Percentiles rank a stretch among this genome's conserved stretches.
Evolutionary conservation across 73 alveolate genomes (phyloP).

Genomic region (Uronychia binucleata): DNA sequence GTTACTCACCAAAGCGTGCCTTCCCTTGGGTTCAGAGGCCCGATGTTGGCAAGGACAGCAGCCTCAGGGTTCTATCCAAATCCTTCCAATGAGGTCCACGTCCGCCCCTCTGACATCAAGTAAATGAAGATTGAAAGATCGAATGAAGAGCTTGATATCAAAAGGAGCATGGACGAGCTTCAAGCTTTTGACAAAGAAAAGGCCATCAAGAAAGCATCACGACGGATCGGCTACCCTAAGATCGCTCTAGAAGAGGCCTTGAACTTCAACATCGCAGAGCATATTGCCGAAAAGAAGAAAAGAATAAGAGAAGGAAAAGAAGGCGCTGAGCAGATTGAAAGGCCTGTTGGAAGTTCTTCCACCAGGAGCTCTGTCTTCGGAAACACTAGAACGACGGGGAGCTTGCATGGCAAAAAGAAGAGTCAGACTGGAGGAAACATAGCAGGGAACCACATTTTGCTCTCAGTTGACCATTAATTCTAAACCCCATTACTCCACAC

Average conservation of each 20-base stretch:
- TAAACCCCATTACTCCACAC: no score
- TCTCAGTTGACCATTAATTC: no score
- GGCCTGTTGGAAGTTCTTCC: no score
- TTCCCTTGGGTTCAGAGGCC: no score
- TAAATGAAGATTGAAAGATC: no score
- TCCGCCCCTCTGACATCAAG: background rate
- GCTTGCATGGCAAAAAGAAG: no score
- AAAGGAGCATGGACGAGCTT: background rate
- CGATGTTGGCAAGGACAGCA: background rate
- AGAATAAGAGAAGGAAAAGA: no score
- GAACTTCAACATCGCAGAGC: background rate
- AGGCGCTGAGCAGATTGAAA: no score
- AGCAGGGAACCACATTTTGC: no score
- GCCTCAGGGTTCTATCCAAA: background rate
- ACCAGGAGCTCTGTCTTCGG: no score
- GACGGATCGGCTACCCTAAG: background rate
- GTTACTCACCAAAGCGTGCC: background rate
- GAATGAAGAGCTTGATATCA: background rate
- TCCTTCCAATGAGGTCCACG: background rate
- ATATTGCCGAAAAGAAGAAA: background rate
- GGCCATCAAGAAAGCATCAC: background rate
- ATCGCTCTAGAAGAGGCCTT: background rate
- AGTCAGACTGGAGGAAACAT: no score
- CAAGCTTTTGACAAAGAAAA: background rate
- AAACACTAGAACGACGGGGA: no score